A percentile compares a stretch with the other conserved stretches of the same genome.
These are phyloP conservation scores for Talaromyces sp. DNA, from an alignment of 2,329 filamentous ascomycete genomes.

Conservation along the genomic window DNA sequence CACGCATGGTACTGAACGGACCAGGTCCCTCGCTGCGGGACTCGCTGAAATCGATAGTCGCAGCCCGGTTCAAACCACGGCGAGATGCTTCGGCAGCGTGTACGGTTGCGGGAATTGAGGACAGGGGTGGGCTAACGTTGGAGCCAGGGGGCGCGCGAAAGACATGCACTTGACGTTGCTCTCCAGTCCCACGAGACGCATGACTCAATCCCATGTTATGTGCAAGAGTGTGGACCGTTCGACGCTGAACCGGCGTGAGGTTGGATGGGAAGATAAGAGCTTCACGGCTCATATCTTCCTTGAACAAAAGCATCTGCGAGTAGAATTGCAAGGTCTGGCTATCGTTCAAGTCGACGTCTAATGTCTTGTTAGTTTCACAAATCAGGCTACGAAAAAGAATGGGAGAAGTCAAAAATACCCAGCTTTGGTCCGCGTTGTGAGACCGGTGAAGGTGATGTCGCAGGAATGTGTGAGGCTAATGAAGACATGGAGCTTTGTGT, in stretches of 20 bases:
- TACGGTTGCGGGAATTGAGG: constrained; percentile 58
- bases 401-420: constrained; percentile 28
- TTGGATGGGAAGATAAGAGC: constrained; percentile 79
- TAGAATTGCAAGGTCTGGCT: constrained; percentile 84
- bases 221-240: constrained; percentile 88
- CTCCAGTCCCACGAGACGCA: constrained; percentile 81
- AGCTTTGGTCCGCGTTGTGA: constrained; percentile 51
- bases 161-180: constrained; percentile 87
- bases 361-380: constrained; percentile 25
- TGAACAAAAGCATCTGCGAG: constrained; percentile 85
- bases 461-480: constrained; percentile 63
- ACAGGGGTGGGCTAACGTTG: constrained; percentile 62
- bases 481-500: constrained; percentile 86
- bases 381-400: not conserved
- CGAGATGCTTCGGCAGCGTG: constrained; percentile 74
- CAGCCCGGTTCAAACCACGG: constrained; percentile 83
- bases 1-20: constrained; percentile 70
- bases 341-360: constrained; percentile 87
- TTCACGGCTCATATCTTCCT: constrained; percentile 73
- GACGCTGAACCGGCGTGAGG: constrained; percentile 77
- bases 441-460: constrained; percentile 67
- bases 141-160: constrained; percentile 57
- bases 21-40: constrained; percentile 69
- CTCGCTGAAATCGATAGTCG: constrained; percentile 95
- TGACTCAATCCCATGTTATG: constrained; percentile 94